phyloP scores from a whole-genome alignment of 495 filamentous ascomycete genomes.

The Staphylotrichum longicolle region DNA sequence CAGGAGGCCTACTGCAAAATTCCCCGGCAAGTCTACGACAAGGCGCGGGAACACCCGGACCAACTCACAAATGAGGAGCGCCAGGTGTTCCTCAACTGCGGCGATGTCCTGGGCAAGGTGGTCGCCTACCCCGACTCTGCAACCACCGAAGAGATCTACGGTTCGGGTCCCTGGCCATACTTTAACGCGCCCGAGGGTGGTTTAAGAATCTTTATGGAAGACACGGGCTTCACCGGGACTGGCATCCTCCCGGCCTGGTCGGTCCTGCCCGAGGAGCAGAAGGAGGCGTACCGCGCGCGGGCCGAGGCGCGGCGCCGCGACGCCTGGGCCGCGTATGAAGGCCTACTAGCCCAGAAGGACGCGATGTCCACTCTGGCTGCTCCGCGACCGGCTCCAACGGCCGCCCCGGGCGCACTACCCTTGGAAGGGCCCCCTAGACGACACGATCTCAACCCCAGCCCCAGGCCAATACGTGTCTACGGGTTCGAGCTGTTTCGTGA shows the following conservation, averaged over 20 bases:
- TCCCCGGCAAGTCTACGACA: constrained; percentile 8
- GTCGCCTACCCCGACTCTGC: constrained; percentile 9
- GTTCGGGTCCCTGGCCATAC: constrained; percentile 4
- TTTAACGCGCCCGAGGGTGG: neutral
- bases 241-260: neutral
- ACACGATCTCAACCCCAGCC: neutral
- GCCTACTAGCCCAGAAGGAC: neutral
- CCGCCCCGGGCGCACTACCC: neutral
- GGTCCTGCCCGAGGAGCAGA: neutral
- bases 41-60: constrained; percentile 12
- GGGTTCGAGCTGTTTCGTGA: constrained; percentile 7
- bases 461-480: neutral
- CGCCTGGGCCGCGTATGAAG: constrained; percentile 6
- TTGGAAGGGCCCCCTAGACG: neutral
- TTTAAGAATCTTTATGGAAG: neutral
- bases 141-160: constrained; percentile 8
- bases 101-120: constrained; percentile 4
- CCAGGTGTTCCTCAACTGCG: constrained; percentile 10
- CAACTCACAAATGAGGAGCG: constrained; percentile 13
- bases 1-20: constrained; percentile 3
- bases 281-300: constrained; percentile 7
- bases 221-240: neutral
- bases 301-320: constrained; percentile 10
- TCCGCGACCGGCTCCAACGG: neutral
- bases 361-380: neutral